Evolutionary conservation across 139 green algal genomes (phyloP).

Genomic region (Coccomyxa sp.): DNA sequence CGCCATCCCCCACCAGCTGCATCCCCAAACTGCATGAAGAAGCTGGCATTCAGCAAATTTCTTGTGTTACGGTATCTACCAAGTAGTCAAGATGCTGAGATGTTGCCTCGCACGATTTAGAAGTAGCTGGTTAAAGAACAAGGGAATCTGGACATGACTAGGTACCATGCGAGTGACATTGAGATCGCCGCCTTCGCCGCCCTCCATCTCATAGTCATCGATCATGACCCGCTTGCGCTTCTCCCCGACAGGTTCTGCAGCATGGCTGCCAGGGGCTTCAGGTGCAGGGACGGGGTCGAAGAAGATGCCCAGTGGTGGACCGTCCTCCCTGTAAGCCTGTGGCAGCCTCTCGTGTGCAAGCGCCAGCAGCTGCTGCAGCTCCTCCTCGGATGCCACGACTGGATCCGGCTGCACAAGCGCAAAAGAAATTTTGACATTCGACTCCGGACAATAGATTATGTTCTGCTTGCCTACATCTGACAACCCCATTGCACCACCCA

Average conservation of each 20-base stretch:
- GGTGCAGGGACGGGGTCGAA: constrained; percentile 46
- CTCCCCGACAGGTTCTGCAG: neutral
- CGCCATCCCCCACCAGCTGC: neutral
- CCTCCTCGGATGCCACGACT: neutral
- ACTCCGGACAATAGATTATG: no score
- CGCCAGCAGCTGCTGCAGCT: constrained; percentile 1
- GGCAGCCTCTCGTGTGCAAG: constrained; percentile 22
- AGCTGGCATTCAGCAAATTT: no score
- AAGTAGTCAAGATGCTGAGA: no score
- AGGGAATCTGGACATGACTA: no score
- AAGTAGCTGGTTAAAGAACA: no score
- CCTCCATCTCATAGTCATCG: constrained; percentile 17
- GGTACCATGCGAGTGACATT: neutral
- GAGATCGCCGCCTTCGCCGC: constrained; percentile 4
- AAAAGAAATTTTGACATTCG: neutral
- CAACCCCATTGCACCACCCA: no score
- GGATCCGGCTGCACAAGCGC: neutral
- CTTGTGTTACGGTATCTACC: no score
- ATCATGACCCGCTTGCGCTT: constrained; percentile 22
- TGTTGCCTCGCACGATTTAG: no score
- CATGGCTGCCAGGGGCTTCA: neutral
- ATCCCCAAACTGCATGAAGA: no score
- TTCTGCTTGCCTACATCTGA: no score
- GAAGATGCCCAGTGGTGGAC: constrained; percentile 54
- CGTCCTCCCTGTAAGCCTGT: constrained; percentile 54